These are phyloP conservation scores for Trichoderma sp. DNA, from an alignment of 2,329 filamentous ascomycete species.

Conservation along the genomic window DNA sequence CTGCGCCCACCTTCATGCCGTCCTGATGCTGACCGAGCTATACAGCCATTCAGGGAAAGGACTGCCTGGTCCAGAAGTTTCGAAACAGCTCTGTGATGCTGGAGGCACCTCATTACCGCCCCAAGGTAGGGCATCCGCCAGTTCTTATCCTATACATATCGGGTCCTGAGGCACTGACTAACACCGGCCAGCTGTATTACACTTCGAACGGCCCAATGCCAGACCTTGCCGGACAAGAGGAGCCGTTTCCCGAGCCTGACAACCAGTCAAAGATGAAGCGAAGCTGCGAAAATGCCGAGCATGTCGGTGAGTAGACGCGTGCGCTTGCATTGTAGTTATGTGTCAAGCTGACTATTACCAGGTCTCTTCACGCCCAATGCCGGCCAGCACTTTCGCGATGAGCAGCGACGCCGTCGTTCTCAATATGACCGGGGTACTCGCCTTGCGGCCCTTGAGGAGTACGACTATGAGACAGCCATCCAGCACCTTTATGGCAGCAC, in stretches of 20 bases:
- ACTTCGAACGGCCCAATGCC: conserved; percentile 52
- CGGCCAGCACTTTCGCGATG: conserved; percentile 70
- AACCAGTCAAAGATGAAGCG: conserved; percentile 86
- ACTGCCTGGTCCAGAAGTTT: conserved; percentile 91
- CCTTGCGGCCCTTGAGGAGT: conserved; percentile 68
- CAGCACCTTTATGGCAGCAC: conserved; percentile 43
- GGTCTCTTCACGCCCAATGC: conserved; percentile 80
- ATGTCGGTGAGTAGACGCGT: conserved; percentile 65
- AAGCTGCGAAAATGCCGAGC: conserved; percentile 83
- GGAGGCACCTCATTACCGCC: conserved; percentile 77
- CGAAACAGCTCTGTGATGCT: conserved; percentile 96
- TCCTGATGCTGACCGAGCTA: conserved; percentile 34
- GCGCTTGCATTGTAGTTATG: not conserved
- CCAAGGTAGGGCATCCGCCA: conserved; percentile 62
- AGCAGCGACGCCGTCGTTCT: conserved; percentile 74
- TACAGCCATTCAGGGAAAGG: conserved; percentile 84
- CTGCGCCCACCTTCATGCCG: conserved; percentile 2
- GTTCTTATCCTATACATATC: too few species aligned
- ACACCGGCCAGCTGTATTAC: conserved; percentile 52
- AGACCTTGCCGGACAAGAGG: conserved; percentile 67
- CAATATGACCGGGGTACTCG: conserved; percentile 82
- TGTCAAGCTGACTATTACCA: conserved; percentile 38
- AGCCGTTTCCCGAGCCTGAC: conserved; percentile 75
- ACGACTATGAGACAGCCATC: conserved; percentile 52
- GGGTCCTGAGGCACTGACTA: not conserved